Base-by-base conservation (phyloP, 352 stramenopile genomes). In the Pythium pyrilobum region DNA sequence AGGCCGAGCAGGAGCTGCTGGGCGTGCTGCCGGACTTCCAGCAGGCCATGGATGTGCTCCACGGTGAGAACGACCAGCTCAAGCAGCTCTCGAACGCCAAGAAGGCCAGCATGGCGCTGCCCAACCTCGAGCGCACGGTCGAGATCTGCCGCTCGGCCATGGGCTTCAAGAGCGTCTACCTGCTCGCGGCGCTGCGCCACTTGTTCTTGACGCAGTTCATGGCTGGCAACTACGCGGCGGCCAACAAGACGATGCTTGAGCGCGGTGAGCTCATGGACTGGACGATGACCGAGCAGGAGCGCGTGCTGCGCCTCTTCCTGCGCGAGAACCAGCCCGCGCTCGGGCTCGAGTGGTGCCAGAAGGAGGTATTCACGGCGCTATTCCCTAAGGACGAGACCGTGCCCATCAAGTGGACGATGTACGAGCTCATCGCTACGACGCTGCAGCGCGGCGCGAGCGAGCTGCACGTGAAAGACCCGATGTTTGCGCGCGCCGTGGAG, bases 91-190 rank as follows among this genome's bases (percentile, higher is more conserved):
- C 77, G 4, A 88, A 85, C 52, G 67, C 48, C 27, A 80, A 75
- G 36, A 71, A 72, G 39, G 76, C 76, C 18, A 52, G 70, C 43
- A 59, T 76, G 50, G 77, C 75, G 12, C 27, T 88, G 27, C 71
- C 75, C 21, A 62, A 69, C 33, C 62, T 90, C 12, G 71, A 85
- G 60, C 77, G 80, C 48, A 81, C 80, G 28, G 75, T 74, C 20
- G 80, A 90, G 48, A 88, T 90, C 61, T 88, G 77, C 31, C 80
- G 80, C 64, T 85, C 80, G 32, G 64, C 74, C 47, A 90, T 90
- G 80, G 80, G 80, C 23, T 81, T 77, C 42, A 64, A 87, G 24
- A 90, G 76, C 45, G 73, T 83, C 13, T 90, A 83, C 45, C 41
- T 84, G 23, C 65, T 83, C 21, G 74, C 76, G 21, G 71, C 74